Evolutionary conservation across 164 flowering plant species (phyloP).

Genomic region (Tetracentron sinense): DNA sequence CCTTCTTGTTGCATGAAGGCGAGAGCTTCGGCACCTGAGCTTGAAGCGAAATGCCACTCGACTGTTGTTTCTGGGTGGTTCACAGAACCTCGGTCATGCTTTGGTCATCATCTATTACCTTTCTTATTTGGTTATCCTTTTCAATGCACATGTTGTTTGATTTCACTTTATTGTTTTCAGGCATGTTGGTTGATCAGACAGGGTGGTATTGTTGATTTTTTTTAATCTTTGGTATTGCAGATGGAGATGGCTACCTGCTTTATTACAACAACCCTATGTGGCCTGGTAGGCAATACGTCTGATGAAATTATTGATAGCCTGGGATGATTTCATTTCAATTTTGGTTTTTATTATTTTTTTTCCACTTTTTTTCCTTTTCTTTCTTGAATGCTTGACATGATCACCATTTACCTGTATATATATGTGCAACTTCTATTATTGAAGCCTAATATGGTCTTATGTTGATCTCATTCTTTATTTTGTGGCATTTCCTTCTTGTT

Average conservation of each 20-base stretch:
- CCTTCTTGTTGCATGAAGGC: slow-evolving; percentile 93
- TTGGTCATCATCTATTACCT: slow-evolving; percentile 40
- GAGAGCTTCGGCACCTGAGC: slow-evolving; percentile 60
- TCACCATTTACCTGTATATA: too few relatives aligned
- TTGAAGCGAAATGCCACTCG: slow-evolving; percentile 73
- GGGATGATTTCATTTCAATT: neutral
- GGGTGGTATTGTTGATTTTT: neutral
- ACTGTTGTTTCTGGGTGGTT: slow-evolving; percentile 99
- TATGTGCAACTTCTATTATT: too few relatives aligned
- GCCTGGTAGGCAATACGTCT: slow-evolving; percentile 62
- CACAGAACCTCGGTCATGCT: slow-evolving; percentile 48
- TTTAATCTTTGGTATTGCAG: slow-evolving; percentile 26
- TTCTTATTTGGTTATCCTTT: neutral
- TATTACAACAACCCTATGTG: slow-evolving; percentile 98
- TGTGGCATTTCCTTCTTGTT: too few relatives aligned
- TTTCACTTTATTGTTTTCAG: neutral
- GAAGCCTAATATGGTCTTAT: too few relatives aligned
- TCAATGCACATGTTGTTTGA: neutral
- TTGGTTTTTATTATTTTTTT: neutral
- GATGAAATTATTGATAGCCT: neutral
- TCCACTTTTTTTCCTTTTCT: too few relatives aligned
- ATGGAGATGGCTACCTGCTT: slow-evolving; percentile 26
- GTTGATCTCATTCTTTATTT: too few relatives aligned
- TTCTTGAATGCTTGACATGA: too few relatives aligned
- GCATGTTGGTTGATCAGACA: too few relatives aligned